Evolutionary conservation across 345 rosid species (phyloP).

Genomic region (Euphorbia tirucalli): DNA sequence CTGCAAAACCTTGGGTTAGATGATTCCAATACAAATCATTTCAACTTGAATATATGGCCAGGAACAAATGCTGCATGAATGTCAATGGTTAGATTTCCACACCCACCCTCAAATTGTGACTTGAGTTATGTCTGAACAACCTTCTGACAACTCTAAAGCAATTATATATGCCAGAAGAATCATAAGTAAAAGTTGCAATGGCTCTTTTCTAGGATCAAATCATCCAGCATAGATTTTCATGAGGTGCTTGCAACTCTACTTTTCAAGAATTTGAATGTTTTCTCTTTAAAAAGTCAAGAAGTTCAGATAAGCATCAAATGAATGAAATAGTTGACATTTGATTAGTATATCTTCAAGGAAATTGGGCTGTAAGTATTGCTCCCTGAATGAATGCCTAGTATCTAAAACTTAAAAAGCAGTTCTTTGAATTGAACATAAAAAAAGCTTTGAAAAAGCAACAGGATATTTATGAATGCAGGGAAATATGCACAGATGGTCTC

Average conservation of each 20-base stretch:
- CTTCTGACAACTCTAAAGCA: too few relatives aligned
- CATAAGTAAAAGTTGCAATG: too few relatives aligned
- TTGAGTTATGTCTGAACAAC: too few relatives aligned
- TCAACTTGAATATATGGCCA: neutral
- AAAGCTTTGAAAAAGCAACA: neutral
- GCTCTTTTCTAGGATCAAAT: too few relatives aligned
- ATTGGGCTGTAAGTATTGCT: neutral
- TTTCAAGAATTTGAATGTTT: neutral
- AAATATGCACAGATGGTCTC: neutral
- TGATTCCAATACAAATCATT: neutral
- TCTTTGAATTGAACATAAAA: too few relatives aligned
- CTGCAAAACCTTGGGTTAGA: constrained; percentile 39
- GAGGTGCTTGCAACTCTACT: neutral
- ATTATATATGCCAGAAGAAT: too few relatives aligned
- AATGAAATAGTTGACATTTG: neutral
- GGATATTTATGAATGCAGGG: neutral
- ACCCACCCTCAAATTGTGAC: too few relatives aligned
- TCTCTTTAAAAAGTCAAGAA: neutral
- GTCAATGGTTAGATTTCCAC: neutral
- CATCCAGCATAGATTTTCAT: neutral
- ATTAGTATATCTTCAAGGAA: neutral
- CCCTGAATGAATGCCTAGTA: neutral
- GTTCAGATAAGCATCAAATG: neutral
- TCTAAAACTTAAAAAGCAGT: neutral
- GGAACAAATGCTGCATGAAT: neutral